phyloP scores from a whole-genome alignment of 2,329 filamentous ascomycete species.

The Elsinoe necatrix region DNA sequence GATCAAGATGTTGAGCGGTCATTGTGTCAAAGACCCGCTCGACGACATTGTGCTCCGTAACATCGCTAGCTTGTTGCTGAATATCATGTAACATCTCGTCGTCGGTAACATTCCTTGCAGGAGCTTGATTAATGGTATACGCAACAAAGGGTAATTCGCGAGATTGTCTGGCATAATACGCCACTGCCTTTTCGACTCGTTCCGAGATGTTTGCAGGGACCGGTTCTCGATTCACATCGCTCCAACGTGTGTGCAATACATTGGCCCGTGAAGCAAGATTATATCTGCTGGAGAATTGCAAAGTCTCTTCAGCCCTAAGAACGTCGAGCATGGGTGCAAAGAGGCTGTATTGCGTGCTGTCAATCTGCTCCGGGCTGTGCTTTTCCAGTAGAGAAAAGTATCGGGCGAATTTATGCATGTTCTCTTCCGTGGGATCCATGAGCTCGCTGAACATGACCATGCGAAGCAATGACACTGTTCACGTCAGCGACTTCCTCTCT shows the following conservation, averaged over 20 bases:
- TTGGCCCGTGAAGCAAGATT: not conserved
- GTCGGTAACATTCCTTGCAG: not conserved
- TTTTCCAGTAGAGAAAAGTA: constrained; percentile 12
- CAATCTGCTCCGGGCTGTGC: constrained; percentile 11
- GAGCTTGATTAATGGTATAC: not conserved
- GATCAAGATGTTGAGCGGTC: not conserved
- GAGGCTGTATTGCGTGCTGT: constrained; percentile 14
- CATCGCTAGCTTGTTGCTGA: constrained; percentile 23
- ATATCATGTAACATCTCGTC: constrained; percentile 11
- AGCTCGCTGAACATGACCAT: constrained; percentile 16
- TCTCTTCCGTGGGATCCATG: constrained; percentile 16
- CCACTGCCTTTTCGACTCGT: not conserved
- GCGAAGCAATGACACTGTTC: constrained; percentile 15
- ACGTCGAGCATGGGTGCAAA: constrained; percentile 16
- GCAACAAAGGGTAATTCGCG: not conserved
- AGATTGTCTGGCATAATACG: not conserved
- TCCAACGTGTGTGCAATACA: not conserved
- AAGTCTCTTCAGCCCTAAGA: not conserved
- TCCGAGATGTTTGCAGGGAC: not conserved
- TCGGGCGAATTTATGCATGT: constrained; percentile 16
- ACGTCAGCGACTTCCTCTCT: not conserved
- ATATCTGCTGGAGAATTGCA: not conserved
- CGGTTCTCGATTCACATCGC: not conserved
- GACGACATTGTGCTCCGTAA: constrained; percentile 10
- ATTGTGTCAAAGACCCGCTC: constrained; percentile 8